Percentiles rank a stretch among this genome's conserved stretches.
Conservation (phyloP, 2,329 filamentous ascomycete species). For the Neonectria hederae region DNA sequence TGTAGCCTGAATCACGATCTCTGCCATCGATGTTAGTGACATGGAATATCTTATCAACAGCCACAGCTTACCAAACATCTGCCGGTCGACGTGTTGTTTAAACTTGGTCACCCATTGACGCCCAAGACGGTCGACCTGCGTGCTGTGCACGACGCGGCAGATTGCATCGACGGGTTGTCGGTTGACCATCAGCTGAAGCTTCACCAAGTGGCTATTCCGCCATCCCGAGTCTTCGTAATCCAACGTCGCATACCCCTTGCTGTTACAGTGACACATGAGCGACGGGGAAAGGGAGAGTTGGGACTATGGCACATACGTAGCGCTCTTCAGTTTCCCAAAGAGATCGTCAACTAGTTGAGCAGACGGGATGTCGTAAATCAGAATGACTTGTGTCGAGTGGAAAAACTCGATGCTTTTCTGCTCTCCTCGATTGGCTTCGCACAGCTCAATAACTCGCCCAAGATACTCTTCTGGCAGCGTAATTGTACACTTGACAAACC, state of each 20-base stretch:
- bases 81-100: conserved; percentile 94
- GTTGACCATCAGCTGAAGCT: conserved; percentile 93
- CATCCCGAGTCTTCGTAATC: conserved; percentile 98
- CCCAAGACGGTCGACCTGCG: conserved; percentile 82
- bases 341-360: conserved; percentile 95
- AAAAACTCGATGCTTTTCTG: conserved; percentile 93
- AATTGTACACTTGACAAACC: conserved; percentile 82
- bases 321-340: conserved; percentile 94
- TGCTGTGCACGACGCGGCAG: conserved; percentile 85
- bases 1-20: conserved; percentile 93
- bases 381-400: conserved; percentile 88
- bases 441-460: conserved; percentile 93
- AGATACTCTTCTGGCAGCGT: conserved; percentile 95
- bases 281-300: not conserved
- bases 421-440: conserved; percentile 86
- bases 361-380: conserved; percentile 90
- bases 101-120: conserved; percentile 93
- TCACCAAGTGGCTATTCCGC: conserved; percentile 80
- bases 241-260: conserved; percentile 91
- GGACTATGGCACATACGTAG: conserved; percentile 61
- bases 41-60: not conserved
- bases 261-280: conserved; percentile 22
- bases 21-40: conserved; percentile 49
- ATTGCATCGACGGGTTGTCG: conserved; percentile 94
- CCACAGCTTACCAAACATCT: conserved; percentile 76